Base-by-base conservation (phyloP, 306 rosid genomes). In the Erythrophleum fordii region DNA sequence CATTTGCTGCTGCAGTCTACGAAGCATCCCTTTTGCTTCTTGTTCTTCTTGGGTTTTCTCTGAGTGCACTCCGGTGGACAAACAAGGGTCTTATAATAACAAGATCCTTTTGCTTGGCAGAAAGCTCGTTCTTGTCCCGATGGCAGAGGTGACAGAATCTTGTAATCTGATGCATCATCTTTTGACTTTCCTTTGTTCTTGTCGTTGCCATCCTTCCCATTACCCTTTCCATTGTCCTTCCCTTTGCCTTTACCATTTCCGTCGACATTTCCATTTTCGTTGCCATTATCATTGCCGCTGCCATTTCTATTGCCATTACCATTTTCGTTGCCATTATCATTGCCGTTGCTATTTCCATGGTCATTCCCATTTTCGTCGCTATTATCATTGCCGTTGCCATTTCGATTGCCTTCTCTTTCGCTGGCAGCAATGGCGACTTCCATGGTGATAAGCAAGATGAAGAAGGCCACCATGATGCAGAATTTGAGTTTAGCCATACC, bases 11-110 rank as follows among this genome's bases (percentile, higher is more conserved):
- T 82, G 61, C 97, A 88, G 59, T 93, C 83, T 4, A 93, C 8
- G 80, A 85, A 90, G 61, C 97, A 91, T 14, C 90, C 97, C 82
- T 91, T 93, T 18, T 69, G 34, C 61, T 84, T 86, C 91, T 88
- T 91, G 88, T 93, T 93, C 81, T 88, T 46, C 93, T 91, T 91
- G 6, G 97, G 97, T 87, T 91, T 93, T 72, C 90, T 85, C 26
- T 46, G 0, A 4, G 81, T 23, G 84, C 94, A 91, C 77, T 93
- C 88, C 0, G 86, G 0, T 8, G 97, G 93, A 77, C 97, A 89
- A 1, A 53, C 51, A 7, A 91, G 86, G 26, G 86, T 87, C 88
- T 84, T 86, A 14, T 35, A 74, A 35, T 87, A 55, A 77, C 97
- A 91, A 0, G 79, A 9, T 3, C 81, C 86, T 2, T 77, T 75